A percentile compares a stretch with the other conserved stretches of the same genome.
Evolutionary conservation across 345 rosid species (phyloP).

Genomic region (Orychophragmus violaceus): DNA sequence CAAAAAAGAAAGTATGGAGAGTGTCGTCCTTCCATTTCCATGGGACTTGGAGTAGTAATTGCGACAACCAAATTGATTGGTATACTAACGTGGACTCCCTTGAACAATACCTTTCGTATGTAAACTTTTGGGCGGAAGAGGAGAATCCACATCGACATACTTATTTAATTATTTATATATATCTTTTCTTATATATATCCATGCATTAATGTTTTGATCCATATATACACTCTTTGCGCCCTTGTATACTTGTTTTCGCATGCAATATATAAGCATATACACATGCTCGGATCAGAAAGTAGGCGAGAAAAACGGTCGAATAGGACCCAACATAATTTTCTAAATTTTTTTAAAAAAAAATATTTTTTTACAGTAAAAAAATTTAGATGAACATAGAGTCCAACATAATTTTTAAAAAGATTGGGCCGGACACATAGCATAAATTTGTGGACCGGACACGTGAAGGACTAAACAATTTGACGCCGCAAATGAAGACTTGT

Average conservation of each 20-base stretch:
- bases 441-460: conserved; percentile 20
- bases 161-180: background rate
- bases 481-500: conserved; percentile 28
- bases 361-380: too few relatives aligned
- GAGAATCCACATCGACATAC: conserved; percentile 11
- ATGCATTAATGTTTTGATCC: background rate
- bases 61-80: conserved; percentile 1
- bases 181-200: background rate
- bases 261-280: background rate
- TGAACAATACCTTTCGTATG: conserved; percentile 1
- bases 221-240: too few relatives aligned
- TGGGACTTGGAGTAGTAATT: conserved; percentile 11
- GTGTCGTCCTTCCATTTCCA: background rate
- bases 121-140: background rate
- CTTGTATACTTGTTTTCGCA: background rate
- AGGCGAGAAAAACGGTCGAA: too few relatives aligned
- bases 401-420: too few relatives aligned
- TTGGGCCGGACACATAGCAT: too few relatives aligned
- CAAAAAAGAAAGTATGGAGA: background rate
- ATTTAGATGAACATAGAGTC: too few relatives aligned
- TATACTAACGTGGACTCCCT: background rate
- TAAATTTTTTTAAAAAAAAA: too few relatives aligned
- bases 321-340: too few relatives aligned
- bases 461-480: conserved; percentile 19
- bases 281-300: too few relatives aligned